Conservation (phyloP, 2,329 filamentous ascomycete genomes). For the Aspergillus sp. region DNA sequence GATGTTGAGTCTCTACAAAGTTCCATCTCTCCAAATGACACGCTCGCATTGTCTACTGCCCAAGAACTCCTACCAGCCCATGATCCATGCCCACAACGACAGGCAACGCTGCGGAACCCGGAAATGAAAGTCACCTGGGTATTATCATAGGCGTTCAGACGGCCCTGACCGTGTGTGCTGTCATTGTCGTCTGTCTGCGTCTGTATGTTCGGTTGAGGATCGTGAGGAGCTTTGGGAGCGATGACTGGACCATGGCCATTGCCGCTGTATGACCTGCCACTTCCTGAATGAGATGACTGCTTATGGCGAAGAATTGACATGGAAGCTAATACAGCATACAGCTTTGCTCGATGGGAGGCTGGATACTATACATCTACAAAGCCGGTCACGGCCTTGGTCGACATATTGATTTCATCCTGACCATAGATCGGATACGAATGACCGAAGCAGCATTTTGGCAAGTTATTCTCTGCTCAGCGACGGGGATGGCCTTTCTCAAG, state of each 20-base stretch:
- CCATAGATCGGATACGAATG: not conserved
- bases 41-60: not conserved
- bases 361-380: conserved; percentile 5
- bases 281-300: not conserved
- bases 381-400: conserved; percentile 1
- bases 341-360: conserved; percentile 5
- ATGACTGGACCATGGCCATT: conserved; percentile 4
- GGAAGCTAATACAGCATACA: not conserved
- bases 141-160: conserved; percentile 1
- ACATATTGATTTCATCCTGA: not conserved
- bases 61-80: not conserved
- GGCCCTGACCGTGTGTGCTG: not conserved
- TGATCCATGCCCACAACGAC: not conserved
- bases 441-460: conserved; percentile 3
- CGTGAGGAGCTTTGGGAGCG: not conserved
- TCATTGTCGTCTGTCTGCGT: not conserved
- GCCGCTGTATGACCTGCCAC: conserved; percentile 1
- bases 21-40: not conserved
- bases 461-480: conserved; percentile 1
- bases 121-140: not conserved
- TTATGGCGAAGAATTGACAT: too few relatives aligned
- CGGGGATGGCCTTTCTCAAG: conserved; percentile 3
- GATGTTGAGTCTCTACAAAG: not conserved
- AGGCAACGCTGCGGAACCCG: not conserved
- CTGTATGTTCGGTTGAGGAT: conserved; percentile 2